A percentile compares a stretch with the other conserved stretches of the same genome.
Conservation (phyloP, 805 yeast species). For the Pichia cabralensis region DNA sequence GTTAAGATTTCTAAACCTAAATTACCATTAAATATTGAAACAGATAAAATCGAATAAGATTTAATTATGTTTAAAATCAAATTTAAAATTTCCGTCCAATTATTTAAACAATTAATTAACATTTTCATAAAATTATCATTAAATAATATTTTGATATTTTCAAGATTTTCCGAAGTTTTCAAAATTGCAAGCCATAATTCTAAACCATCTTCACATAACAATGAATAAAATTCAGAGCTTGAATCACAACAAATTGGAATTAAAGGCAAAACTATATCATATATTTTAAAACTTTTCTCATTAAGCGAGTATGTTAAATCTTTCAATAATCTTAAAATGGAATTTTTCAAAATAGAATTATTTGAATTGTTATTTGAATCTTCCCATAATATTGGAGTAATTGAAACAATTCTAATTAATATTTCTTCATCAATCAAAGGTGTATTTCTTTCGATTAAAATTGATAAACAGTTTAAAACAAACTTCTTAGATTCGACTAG, state of each 20-base stretch:
- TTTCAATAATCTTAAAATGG: constrained; percentile 45
- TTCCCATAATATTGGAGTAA: constrained; percentile 75
- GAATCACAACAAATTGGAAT: constrained; percentile 54
- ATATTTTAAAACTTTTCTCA: constrained; percentile 35
- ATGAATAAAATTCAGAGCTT: constrained; percentile 39
- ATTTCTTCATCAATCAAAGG: constrained; percentile 47
- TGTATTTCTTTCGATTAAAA: constrained; percentile 52
- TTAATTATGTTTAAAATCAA: constrained; percentile 50
- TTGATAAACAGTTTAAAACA: constrained; percentile 56
- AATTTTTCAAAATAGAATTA: constrained; percentile 39
- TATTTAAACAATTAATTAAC: constrained; percentile 47
- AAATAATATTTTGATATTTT: constrained; percentile 29
- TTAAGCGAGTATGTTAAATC: constrained; percentile 49
- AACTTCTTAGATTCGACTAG: constrained; percentile 71
- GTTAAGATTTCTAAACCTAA: constrained; percentile 34
- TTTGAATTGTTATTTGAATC: constrained; percentile 30
- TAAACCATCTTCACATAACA: constrained; percentile 76
- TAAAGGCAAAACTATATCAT: constrained; percentile 56
- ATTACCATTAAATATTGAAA: constrained; percentile 31
- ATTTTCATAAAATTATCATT: constrained; percentile 34
- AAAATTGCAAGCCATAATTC: constrained; percentile 72
- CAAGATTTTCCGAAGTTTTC: constrained; percentile 43
- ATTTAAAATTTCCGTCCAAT: constrained; percentile 68
- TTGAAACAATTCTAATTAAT: constrained; percentile 38
- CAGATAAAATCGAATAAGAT: constrained; percentile 47